These are phyloP conservation scores for Tympanopsis confertula DNA, from an alignment of 2,329 filamentous ascomycete genomes.

Conservation along the genomic window DNA sequence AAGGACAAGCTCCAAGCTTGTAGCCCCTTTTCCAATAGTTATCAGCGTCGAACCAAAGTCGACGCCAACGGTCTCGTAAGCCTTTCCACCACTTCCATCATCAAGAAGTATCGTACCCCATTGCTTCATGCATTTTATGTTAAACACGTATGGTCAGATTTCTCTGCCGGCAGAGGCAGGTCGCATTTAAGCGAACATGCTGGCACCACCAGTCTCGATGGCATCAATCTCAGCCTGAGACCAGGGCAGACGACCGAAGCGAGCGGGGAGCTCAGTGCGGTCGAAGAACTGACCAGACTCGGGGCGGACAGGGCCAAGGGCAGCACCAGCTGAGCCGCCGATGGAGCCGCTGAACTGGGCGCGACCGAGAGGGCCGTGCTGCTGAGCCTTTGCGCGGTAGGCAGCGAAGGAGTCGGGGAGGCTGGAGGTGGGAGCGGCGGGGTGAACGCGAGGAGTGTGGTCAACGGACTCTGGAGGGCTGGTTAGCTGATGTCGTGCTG, in stretches of 20 bases:
- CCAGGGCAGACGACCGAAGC: conserved; percentile 70
- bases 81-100: too few relatives aligned
- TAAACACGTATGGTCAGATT: too few relatives aligned
- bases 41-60: too few relatives aligned
- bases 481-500: conserved; percentile 4
- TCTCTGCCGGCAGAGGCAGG: too few relatives aligned
- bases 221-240: conserved; percentile 83
- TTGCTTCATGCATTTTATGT: too few relatives aligned
- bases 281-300: conserved; percentile 74
- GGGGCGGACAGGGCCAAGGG: conserved; percentile 63
- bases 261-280: conserved; percentile 70
- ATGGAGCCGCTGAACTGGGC: conserved; percentile 19
- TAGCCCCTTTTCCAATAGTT: too few relatives aligned
- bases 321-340: conserved; percentile 53
- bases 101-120: too few relatives aligned
- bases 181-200: conserved; percentile 38
- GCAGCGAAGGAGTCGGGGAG: conserved; percentile 47
- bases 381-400: conserved; percentile 45
- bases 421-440: conserved; percentile 36
- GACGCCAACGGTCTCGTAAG: too few relatives aligned
- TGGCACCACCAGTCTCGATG: conserved; percentile 84
- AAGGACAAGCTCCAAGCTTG: too few relatives aligned
- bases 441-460: conserved; percentile 44
- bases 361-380: conserved; percentile 41
- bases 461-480: conserved; percentile 34